Percentiles rank a stretch among this genome's conserved stretches.
Conservation (phyloP, 768 basidiomycete species). For the Lepiota subincarnata region DNA sequence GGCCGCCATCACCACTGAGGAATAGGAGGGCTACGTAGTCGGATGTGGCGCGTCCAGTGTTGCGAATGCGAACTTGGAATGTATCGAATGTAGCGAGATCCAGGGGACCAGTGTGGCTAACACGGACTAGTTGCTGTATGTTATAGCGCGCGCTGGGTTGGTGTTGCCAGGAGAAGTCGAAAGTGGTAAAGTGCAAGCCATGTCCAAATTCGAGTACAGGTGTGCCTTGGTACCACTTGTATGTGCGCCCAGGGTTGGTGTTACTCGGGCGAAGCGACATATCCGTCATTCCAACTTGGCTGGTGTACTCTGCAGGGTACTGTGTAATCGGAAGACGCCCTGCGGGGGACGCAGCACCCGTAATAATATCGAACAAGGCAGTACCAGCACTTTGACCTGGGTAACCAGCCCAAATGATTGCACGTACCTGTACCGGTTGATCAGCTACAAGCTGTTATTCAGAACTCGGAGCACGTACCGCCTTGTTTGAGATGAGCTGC, state of each 20-base stretch:
- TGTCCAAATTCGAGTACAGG: constrained; percentile 52
- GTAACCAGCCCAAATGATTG: constrained; percentile 55
- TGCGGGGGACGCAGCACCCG: constrained; percentile 47
- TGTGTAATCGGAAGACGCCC: constrained; percentile 53
- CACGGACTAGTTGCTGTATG: constrained; percentile 35
- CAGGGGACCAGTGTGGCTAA: constrained; percentile 18
- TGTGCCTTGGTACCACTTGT: constrained; percentile 51
- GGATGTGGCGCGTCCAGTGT: constrained; percentile 44
- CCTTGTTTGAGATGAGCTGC: constrained; percentile 37
- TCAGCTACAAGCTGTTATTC: neutral
- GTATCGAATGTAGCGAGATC: constrained; percentile 47
- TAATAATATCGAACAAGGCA: constrained; percentile 49
- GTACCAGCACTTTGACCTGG: constrained; percentile 53
- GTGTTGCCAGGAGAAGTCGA: constrained; percentile 35
- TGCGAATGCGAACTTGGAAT: constrained; percentile 44
- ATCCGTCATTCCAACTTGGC: constrained; percentile 52
- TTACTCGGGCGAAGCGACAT: constrained; percentile 49
- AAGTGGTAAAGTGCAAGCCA: constrained; percentile 53
- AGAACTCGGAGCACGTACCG: constrained; percentile 24
- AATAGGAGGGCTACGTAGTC: constrained; percentile 57
- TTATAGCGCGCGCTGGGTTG: constrained; percentile 32
- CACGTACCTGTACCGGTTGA: constrained; percentile 38
- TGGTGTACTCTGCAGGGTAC: constrained; percentile 45
- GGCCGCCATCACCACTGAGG: constrained; percentile 42
- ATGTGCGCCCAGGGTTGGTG: constrained; percentile 51